Evolutionary conservation across 768 basidiomycete genomes (phyloP).

Genomic region (Tricholomella constricta): DNA sequence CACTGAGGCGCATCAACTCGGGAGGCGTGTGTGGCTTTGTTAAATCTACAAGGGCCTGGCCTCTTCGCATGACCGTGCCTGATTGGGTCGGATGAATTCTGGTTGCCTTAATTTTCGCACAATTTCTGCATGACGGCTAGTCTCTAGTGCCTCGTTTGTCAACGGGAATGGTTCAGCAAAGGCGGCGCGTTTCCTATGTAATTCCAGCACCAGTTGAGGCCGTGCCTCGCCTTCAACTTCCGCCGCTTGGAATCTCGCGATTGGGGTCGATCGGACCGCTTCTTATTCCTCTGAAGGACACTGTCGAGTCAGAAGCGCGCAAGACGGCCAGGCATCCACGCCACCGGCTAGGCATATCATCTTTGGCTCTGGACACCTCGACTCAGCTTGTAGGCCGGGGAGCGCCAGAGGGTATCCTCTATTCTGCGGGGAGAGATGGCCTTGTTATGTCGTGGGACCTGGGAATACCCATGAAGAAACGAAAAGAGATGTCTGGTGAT

Average conservation of each 20-base stretch:
- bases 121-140: neutral
- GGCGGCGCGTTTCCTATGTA: conserved; percentile 84
- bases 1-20: no score
- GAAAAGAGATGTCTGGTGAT: conserved; percentile 32
- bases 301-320: conserved; percentile 23
- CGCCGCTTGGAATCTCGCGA: conserved; percentile 61
- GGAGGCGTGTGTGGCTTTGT: no score
- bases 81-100: no score
- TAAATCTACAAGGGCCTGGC: no score
- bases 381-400: conserved; percentile 70
- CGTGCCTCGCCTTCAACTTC: conserved; percentile 69
- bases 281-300: conserved; percentile 43
- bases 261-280: conserved; percentile 73
- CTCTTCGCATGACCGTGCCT: no score
- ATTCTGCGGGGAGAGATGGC: conserved; percentile 89
- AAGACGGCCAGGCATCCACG: conserved; percentile 56
- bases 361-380: conserved; percentile 84
- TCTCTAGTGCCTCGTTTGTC: neutral
- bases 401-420: conserved; percentile 83
- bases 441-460: conserved; percentile 89
- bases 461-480: conserved; percentile 60
- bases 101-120: neutral
- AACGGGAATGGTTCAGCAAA: conserved; percentile 43
- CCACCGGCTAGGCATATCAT: conserved; percentile 84
- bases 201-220: conserved; percentile 70